phyloP scores from a whole-genome alignment of 352 stramenopile genomes.

The Phytophthora sp. region DNA sequence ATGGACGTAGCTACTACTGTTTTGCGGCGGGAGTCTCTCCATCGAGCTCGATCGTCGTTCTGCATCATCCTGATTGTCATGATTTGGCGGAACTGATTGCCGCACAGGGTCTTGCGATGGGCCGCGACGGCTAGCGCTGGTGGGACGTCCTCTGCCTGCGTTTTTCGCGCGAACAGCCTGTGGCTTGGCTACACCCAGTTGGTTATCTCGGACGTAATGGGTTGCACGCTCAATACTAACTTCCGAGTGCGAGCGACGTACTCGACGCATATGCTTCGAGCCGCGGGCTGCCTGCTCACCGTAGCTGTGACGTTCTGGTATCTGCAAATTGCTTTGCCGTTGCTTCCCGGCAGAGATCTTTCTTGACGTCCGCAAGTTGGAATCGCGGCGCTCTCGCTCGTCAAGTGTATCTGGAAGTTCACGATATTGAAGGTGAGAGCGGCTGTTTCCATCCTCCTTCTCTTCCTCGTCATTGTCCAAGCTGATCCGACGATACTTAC shows the following conservation, averaged over 20 bases:
- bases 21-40: constrained; percentile 58
- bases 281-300: constrained; percentile 35
- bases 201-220: constrained; percentile 22
- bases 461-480: constrained; percentile 79
- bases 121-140: constrained; percentile 25
- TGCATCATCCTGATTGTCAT: constrained; percentile 47
- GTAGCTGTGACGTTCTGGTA: constrained; percentile 44
- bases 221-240: constrained; percentile 45
- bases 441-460: constrained; percentile 51
- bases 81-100: constrained; percentile 28
- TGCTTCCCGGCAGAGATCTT: constrained; percentile 43
- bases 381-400: constrained; percentile 45
- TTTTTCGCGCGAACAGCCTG: constrained; percentile 16
- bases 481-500: constrained; percentile 63
- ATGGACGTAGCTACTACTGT: constrained; percentile 69
- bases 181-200: constrained; percentile 17
- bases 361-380: constrained; percentile 42
- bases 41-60: constrained; percentile 52
- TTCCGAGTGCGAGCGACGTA: constrained; percentile 55
- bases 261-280: constrained; percentile 48
- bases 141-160: constrained; percentile 22
- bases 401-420: constrained; percentile 43
- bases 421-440: constrained; percentile 37
- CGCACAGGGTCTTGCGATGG: constrained; percentile 30
- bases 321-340: constrained; percentile 39